Evolutionary conservation across 2,329 filamentous ascomycete genomes (phyloP), one percentile per base, ranked within the genome.

Genomic region (Colletotrichum caudatum): DNA sequence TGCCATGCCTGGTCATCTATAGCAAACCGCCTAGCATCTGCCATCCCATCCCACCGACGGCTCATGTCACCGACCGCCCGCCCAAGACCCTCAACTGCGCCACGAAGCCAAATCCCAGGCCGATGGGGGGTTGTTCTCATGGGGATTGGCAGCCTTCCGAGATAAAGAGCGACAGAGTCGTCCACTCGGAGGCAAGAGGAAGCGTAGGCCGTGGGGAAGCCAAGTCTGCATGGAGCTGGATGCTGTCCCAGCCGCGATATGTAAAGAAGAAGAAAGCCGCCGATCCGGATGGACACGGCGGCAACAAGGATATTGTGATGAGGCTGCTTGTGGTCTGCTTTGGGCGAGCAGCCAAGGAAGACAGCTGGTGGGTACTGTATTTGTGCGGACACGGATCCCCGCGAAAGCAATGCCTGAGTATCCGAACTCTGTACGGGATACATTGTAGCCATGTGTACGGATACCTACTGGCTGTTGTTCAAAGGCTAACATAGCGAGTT

Each of bases 241-340:
- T 62, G 23, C n/a, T 33, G 53, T 29, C 23, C 37, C n/a, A 53
- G 60, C 37, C 14, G 44, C 35, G 20, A 53, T 59, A 39, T 54
- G 66, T 37, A 64, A 35, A 51, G 29, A 65, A 57, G 63, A 70
- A 66, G 64, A 66, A 66, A 58, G 56, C 5, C 56, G 64, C 26
- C 58, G 16, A 63, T 56, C 35, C 26, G 29, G 35, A 53, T 58
- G n/a, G 12, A 39, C 48, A 57, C 33, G 48, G 50, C 41, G 23
- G n/a, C 29, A 56, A 18, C 53, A 69, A 59, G 57, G 66, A 46
- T 69, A 60, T 26, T 14, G 14, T 58, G 54, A 54, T 60, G 54
- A 59, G 63, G 62, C 54, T 39, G 46, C 23, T 41, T 23, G 35
- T 29, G 29, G 2, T 29, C 29, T 39, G 23, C 23, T 18, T 39